Conservation (phyloP, 2,329 filamentous ascomycete species). For the Cordyceps farinosa region DNA sequence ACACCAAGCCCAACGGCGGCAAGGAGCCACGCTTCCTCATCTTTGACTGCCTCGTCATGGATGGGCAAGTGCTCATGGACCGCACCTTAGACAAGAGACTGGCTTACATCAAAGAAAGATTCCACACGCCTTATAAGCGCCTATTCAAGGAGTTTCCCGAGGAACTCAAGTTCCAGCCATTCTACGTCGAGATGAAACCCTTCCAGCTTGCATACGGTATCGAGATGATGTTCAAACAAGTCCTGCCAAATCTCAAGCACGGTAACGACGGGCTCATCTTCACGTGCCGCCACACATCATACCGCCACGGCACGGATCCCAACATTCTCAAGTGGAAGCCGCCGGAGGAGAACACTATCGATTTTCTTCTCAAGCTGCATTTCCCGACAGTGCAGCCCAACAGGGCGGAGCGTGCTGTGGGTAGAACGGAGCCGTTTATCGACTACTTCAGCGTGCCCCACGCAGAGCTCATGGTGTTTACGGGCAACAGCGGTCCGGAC, state of each 20-base stretch:
- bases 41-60: slow-evolving; percentile 86
- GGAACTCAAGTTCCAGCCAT: slow-evolving; percentile 68
- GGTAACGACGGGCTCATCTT: slow-evolving; percentile 97
- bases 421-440: slow-evolving; percentile 56
- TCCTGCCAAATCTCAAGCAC: slow-evolving; percentile 80
- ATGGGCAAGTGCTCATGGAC: slow-evolving; percentile 70
- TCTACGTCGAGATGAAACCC: slow-evolving; percentile 80
- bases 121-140: slow-evolving; percentile 67
- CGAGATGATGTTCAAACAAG: slow-evolving; percentile 85
- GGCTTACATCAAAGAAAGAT: slow-evolving; percentile 75
- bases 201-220: slow-evolving; percentile 88
- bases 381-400: slow-evolving; percentile 72
- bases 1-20: slow-evolving; percentile 65
- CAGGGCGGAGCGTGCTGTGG: slow-evolving; percentile 63
- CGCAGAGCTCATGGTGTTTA: slow-evolving; percentile 69
- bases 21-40: slow-evolving; percentile 79
- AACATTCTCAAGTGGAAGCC: slow-evolving; percentile 99
- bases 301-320: slow-evolving; percentile 84
- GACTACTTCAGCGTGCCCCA: slow-evolving; percentile 79
- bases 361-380: slow-evolving; percentile 75
- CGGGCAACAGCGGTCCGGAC: slow-evolving; percentile 51
- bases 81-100: slow-evolving; percentile 84
- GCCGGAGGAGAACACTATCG: slow-evolving; percentile 88
- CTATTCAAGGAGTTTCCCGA: slow-evolving; percentile 64
- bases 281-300: slow-evolving; percentile 84